Conservation (phyloP, 345 rosid genomes). For the thale cress (Arabidopsis thaliana) region TAIR10.1 NC_003070.9:19866001-19866500, state of each 20-base stretch:
- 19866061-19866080: not conserved
- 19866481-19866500: slow-evolving; percentile 83
- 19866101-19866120: not conserved
- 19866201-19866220: slow-evolving; percentile 2
- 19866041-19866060: slow-evolving; percentile 20
- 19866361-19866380: slow-evolving; percentile 52
- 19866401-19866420: slow-evolving; percentile 81
- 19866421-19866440: slow-evolving; percentile 73
- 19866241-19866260: not conserved
- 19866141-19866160: slow-evolving; percentile 1
- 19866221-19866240: not conserved
- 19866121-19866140: slow-evolving; percentile 19
- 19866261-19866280: not conserved
- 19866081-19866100: not conserved
- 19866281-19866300: not conserved
- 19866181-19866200: not conserved
- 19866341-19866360: slow-evolving; percentile 8
- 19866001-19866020: not conserved
- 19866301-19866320: not conserved
- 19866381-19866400: slow-evolving; percentile 74
- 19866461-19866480: slow-evolving; percentile 81
- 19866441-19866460: slow-evolving; percentile 94
- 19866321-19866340: not conserved
- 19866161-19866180: not conserved
- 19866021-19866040: not conserved